These are phyloP conservation scores for Chaetomiaceae sp. DNA, from an alignment of 2,329 filamentous ascomycete genomes.

Conservation along the genomic window DNA sequence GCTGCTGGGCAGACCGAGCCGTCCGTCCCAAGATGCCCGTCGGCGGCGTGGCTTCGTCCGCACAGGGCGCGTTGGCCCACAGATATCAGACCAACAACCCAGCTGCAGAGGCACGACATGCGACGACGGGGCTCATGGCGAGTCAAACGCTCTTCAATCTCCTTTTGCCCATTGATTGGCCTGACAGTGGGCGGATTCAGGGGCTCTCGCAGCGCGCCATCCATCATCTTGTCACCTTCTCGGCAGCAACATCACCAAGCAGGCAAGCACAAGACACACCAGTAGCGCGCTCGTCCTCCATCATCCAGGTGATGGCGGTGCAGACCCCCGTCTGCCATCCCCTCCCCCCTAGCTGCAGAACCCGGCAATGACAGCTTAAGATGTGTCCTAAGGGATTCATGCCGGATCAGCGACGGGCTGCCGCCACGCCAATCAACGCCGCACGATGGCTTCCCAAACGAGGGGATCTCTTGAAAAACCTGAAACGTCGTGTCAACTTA, in stretches of 20 bases:
- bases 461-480: slow-evolving; percentile 18
- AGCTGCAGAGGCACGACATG: slow-evolving; percentile 9
- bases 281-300: background rate
- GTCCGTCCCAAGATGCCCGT: background rate
- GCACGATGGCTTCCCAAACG: background rate
- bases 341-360: slow-evolving; percentile 8
- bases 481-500: slow-evolving; percentile 25
- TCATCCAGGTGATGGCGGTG: background rate
- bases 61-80: background rate
- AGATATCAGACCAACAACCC: background rate
- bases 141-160: no score
- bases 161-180: background rate
- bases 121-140: background rate
- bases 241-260: background rate
- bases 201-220: background rate
- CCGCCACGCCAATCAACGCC: slow-evolving; percentile 18
- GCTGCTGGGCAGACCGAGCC: background rate
- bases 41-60: background rate
- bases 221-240: background rate
- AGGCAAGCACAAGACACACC: background rate
- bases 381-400: slow-evolving; percentile 20
- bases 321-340: background rate
- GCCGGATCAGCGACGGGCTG: slow-evolving; percentile 6
- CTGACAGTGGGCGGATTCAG: background rate
- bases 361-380: slow-evolving; percentile 15